Evolutionary conservation across 2,329 filamentous ascomycete genomes (phyloP).

Genomic region (Diaporthe batatas): DNA sequence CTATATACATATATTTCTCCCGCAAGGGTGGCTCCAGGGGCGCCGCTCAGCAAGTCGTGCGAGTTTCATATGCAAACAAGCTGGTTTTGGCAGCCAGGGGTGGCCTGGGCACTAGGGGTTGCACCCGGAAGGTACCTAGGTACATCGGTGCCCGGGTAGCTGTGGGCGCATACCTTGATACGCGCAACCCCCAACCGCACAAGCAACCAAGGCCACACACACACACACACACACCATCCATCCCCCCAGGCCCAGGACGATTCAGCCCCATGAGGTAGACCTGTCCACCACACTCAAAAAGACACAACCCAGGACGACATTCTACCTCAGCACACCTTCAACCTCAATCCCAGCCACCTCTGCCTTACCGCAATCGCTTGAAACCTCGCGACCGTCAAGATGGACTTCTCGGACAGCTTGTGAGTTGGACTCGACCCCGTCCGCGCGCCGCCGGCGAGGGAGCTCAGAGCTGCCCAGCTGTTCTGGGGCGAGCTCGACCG

Average conservation of each 20-base stretch:
- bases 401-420: conserved; percentile 96
- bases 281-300: conserved; percentile 12
- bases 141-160: not conserved
- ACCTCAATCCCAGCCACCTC: not conserved
- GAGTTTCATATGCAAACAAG: conserved; percentile 32
- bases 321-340: not conserved
- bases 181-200: conserved; percentile 24
- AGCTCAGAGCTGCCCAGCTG: conserved; percentile 5
- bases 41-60: not conserved
- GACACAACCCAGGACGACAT: not conserved
- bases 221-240: no score
- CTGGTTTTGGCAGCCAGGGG: conserved; percentile 34
- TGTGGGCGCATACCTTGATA: not conserved
- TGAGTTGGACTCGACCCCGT: conserved; percentile 62
- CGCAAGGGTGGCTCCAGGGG: conserved; percentile 2
- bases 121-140: not conserved
- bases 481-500: conserved; percentile 10
- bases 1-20: no score
- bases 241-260: not conserved
- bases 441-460: conserved; percentile 37
- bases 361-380: not conserved
- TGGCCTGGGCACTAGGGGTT: conserved; percentile 26
- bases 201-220: conserved; percentile 5
- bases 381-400: conserved; percentile 56
- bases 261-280: conserved; percentile 3